Conservation (phyloP, 2,329 filamentous ascomycete species). For the Colletotrichum melonis region DNA sequence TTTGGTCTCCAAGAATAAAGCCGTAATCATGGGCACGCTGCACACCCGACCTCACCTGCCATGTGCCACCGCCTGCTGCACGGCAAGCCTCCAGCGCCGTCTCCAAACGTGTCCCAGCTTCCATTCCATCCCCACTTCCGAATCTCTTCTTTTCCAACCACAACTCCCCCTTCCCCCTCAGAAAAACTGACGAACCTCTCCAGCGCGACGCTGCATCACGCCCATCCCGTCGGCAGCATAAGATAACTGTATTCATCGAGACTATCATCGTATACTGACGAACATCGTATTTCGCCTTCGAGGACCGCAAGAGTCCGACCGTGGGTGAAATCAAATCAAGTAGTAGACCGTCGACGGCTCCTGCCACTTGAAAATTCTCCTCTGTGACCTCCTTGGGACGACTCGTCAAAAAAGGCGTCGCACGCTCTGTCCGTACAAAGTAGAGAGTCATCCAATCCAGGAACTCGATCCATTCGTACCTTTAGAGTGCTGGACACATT, state of each 20-base stretch:
- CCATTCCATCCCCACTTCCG: not conserved
- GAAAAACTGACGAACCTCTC: constrained; percentile 24
- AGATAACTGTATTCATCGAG: constrained; percentile 18
- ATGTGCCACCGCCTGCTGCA: not conserved
- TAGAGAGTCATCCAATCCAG: constrained; percentile 29
- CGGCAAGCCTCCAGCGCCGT: not conserved
- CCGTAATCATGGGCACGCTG: not conserved
- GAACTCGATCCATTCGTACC: constrained; percentile 32
- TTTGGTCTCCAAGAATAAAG: constrained; percentile 1
- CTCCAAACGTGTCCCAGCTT: constrained; percentile 17
- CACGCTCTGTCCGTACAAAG: constrained; percentile 30
- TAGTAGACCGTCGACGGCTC: constrained; percentile 31
- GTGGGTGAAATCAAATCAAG: constrained; percentile 33
- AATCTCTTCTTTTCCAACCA: not conserved
- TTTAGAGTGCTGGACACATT: constrained; percentile 19
- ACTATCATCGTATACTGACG: constrained; percentile 30
- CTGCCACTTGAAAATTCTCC: constrained; percentile 35
- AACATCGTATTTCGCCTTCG: constrained; percentile 17
- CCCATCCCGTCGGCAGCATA: constrained; percentile 6
- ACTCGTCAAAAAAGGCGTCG: constrained; percentile 32
- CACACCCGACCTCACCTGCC: not conserved
- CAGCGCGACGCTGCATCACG: constrained; percentile 23
- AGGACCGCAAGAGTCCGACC: constrained; percentile 24
- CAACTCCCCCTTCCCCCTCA: not conserved
- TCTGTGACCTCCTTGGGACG: constrained; percentile 30